Percentiles rank a stretch among this genome's conserved stretches.
Evolutionary conservation across 768 basidiomycete genomes (phyloP).

Genomic region (Suillus ampliporus): DNA sequence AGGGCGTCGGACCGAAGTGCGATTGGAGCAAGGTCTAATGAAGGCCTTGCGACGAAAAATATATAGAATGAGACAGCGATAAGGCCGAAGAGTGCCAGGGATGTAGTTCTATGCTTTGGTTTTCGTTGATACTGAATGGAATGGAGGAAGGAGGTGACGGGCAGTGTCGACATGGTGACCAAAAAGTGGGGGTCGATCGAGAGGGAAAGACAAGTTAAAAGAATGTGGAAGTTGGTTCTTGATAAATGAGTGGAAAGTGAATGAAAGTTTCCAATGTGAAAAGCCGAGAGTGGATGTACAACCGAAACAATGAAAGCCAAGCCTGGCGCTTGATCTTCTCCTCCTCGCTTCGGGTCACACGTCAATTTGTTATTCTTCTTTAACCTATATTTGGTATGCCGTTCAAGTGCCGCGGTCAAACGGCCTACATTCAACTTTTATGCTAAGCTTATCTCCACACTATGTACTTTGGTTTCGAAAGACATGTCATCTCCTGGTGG

Average conservation of each 20-base stretch:
- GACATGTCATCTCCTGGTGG: no score
- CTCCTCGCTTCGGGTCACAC: no score
- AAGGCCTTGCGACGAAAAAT: constrained; percentile 53
- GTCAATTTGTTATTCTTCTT: no score
- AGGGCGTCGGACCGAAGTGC: constrained; percentile 38
- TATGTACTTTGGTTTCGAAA: no score
- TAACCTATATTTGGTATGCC: neutral
- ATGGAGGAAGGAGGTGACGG: constrained; percentile 35
- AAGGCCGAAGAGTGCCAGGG: constrained; percentile 59
- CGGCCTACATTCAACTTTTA: no score
- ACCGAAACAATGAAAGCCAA: no score
- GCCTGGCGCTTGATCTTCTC: no score
- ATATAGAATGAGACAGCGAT: constrained; percentile 59
- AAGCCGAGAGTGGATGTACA: constrained; percentile 5
- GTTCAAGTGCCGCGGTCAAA: no score
- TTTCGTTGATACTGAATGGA: constrained; percentile 49
- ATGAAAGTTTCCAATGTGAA: constrained; percentile 7
- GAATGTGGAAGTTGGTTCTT: constrained; percentile 6
- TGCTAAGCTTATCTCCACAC: no score
- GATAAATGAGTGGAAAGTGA: constrained; percentile 16
- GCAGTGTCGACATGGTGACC: constrained; percentile 28
- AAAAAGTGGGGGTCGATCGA: constrained; percentile 25
- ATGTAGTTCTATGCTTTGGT: constrained; percentile 54
- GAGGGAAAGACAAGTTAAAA: constrained; percentile 6
- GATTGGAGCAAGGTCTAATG: constrained; percentile 45